phyloP scores from a whole-genome alignment of 208 protist species.

The Leishmania braziliensis region DNA sequence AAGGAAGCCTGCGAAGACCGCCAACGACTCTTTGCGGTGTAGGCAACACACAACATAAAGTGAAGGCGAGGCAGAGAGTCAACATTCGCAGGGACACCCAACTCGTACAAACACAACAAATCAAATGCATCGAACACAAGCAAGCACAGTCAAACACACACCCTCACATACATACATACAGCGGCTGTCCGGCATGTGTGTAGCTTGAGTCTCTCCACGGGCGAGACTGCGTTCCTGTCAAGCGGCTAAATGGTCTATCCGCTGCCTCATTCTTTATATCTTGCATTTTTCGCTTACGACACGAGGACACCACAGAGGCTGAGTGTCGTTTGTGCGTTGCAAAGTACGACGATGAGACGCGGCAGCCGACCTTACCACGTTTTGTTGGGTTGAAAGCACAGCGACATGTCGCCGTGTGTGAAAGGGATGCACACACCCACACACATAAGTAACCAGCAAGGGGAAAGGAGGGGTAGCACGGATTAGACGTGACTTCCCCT shows the following conservation, averaged over 20 bases:
- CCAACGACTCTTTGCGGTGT: conserved; percentile 43
- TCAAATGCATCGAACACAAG: neutral
- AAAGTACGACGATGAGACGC: neutral
- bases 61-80: neutral
- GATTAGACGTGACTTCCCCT: neutral
- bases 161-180: neutral
- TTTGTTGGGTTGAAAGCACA: neutral
- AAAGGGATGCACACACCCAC: neutral
- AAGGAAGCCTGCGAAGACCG: conserved; percentile 33
- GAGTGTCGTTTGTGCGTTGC: neutral
- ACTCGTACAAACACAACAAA: neutral
- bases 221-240: neutral
- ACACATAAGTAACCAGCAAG: neutral
- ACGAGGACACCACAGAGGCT: neutral
- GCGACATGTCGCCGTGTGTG: neutral
- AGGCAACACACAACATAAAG: neutral
- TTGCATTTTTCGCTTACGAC: neutral
- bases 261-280: neutral
- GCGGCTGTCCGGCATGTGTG: neutral
- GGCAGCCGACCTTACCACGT: neutral
- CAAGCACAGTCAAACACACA: neutral
- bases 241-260: neutral
- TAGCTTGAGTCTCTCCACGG: neutral
- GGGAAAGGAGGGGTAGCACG: neutral
- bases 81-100: neutral